Evolutionary conservation across 805 yeast genomes (phyloP), one percentile per base, ranked within the genome.

Genomic region (Saccharomycopsis selenospora): DNA sequence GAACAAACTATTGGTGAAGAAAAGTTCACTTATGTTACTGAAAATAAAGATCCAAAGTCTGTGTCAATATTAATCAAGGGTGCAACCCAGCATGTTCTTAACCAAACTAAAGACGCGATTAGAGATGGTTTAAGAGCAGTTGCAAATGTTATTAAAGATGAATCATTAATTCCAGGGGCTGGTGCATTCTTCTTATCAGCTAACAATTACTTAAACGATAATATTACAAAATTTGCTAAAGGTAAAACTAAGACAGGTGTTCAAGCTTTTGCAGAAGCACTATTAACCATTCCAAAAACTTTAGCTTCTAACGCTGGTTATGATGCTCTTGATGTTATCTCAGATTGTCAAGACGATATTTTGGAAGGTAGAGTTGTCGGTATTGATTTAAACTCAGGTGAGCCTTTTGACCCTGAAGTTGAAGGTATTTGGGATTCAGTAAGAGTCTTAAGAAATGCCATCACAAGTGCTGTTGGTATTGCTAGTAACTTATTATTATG

Each of bases 341-440:
- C 93, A 24, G 76, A 82, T 49, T 88, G 95, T 58, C 95, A 88
- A 67, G 99, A 93, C 66, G 95, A 85, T 64, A 75, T 82, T 49
- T 77, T 73, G 40, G 93, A 84, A 42, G 93, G 83, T 46, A 80
- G 85, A 59, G 77, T 79, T 27, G 95, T 90, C 40, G 99, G 99
- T 49, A 81, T 93, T 47, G 96, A 93, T 64, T 75, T 93, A 56
- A 79, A 77, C 52, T 76, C 91, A 8, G 99, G 99, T 36, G 96
- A 90, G 63, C 93, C 97, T 44, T 82, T 91, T 77, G 97, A 91
- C 62, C 97, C 99, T 43, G 76, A 87, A 5, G 76, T 85, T 47
- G 96, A 87, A 62, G 99, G 99, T 53, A 79, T 93, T 50, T 93
- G 96, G 95, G 99, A 93, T 67, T 85, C 95, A 23, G 93, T 78